These are phyloP conservation scores for Xylaria sp. DNA, from an alignment of 2,329 filamentous ascomycete genomes.

Conservation along the genomic window DNA sequence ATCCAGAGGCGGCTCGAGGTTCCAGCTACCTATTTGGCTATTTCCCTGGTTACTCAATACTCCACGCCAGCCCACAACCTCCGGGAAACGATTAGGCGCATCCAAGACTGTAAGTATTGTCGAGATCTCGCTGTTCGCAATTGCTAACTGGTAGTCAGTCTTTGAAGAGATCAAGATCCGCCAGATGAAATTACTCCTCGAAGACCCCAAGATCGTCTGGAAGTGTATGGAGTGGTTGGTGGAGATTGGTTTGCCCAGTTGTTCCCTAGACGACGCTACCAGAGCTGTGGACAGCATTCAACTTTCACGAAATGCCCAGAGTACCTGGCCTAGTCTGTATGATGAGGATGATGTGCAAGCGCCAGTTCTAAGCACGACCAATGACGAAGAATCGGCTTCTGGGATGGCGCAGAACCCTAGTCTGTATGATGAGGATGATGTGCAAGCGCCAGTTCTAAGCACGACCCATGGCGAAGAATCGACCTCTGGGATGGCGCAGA, in stretches of 20 bases:
- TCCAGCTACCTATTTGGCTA: slow-evolving; percentile 24
- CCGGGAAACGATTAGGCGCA: slow-evolving; percentile 1
- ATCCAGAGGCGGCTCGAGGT: slow-evolving; percentile 17
- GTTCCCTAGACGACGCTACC: background rate
- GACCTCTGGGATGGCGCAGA: too few species aligned
- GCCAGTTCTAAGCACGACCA: too few species aligned
- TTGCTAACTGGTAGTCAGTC: slow-evolving; percentile 25
- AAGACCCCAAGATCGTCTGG: slow-evolving; percentile 17
- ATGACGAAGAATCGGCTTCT: too few species aligned
- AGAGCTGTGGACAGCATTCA: background rate
- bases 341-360: background rate
- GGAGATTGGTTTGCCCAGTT: slow-evolving; percentile 24
- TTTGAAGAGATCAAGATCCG: slow-evolving; percentile 20
- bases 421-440: too few species aligned
- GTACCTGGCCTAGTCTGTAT: background rate
- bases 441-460: too few species aligned
- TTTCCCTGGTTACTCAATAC: slow-evolving; percentile 16
- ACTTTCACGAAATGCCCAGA: background rate
- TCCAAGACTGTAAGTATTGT: slow-evolving; percentile 21
- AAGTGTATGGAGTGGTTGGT: slow-evolving; percentile 25
- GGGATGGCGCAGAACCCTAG: too few species aligned
- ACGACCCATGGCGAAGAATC: too few species aligned
- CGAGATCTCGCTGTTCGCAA: background rate
- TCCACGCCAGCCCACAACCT: background rate
- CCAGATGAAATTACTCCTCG: slow-evolving; percentile 25